These are phyloP conservation scores for Microcyclospora pomicola DNA, from an alignment of 2,329 filamentous ascomycete species.

Conservation along the genomic window DNA sequence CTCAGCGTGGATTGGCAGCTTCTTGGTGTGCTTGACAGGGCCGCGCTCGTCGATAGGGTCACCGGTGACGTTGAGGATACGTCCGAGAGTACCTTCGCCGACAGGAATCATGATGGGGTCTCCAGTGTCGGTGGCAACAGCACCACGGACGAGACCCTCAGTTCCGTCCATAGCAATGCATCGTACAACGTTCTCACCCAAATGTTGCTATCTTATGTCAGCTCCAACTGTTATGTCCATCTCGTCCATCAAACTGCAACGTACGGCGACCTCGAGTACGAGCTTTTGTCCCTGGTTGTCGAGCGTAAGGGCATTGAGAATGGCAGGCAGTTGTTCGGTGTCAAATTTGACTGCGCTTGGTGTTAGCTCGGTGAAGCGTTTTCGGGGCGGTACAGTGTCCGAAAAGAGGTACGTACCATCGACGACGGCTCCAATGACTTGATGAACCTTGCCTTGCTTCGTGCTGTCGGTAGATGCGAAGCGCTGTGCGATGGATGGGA, in stretches of 20 bases:
- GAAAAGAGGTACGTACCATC: constrained; percentile 56
- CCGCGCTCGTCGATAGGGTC: constrained; percentile 99
- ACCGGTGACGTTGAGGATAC: constrained; percentile 99
- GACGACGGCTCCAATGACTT: constrained; percentile 98
- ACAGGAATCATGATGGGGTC: constrained; percentile 93
- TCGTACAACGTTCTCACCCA: constrained; percentile 97
- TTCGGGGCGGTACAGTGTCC: constrained; percentile 3
- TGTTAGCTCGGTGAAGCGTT: constrained; percentile 15
- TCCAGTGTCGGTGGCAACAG: constrained; percentile 75
- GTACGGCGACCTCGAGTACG: constrained; percentile 90
- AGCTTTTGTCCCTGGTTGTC: constrained; percentile 88
- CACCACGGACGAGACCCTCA: constrained; percentile 95
- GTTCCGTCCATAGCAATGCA: constrained; percentile 99
- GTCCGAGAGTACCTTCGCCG: constrained; percentile 82
- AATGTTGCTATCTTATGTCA: constrained; percentile 65
- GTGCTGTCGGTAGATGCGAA: constrained; percentile 46
- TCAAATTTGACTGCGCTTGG: constrained; percentile 79
- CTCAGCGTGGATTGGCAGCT: constrained; percentile 83
- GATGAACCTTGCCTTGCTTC: constrained; percentile 50
- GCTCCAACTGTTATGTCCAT: neutral
- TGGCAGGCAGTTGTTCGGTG: constrained; percentile 78
- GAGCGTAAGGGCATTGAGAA: constrained; percentile 93
- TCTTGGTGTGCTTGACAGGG: constrained; percentile 87
- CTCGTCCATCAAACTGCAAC: constrained; percentile 22
- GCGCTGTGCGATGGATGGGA: constrained; percentile 45